Evolutionary conservation across 169 alveolate species (phyloP), one percentile per base, ranked within the genome.

Genomic region (Plasmodium gonderi): DNA sequence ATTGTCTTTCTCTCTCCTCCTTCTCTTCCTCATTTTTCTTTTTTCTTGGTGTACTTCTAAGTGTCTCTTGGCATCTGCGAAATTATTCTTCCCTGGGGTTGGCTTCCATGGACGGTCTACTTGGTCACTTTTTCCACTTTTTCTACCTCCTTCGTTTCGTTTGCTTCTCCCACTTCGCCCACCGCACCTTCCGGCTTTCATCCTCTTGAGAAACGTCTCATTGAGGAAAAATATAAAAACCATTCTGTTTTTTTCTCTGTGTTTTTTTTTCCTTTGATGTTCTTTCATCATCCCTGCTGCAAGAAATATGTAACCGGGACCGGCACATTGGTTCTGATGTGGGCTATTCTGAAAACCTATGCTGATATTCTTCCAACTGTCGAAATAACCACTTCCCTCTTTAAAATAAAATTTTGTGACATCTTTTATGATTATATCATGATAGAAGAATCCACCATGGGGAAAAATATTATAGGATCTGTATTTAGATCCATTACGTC

Each of bases 171-270:
- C 20, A n/a, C 45, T 80, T 17, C 20, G 51, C 3, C n/a, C 33
- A 23, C 17, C 38, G 14, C 23, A 60, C n/a, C n/a, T 14, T 38
- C 23, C 33, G n/a, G 45, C 42, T 81, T 42, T 17, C 33, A 81
- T n/a, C 38, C 45, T 44, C 7, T 65, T 51, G 8, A 89, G 72
- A 26, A 89, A 31, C 51, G 49, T 31, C 72, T 89, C 94, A 42
- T 89, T 89, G 14, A 89, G 49, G 49, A 78, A 89, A 89, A 77
- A 77, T 20, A 89, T 77, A 72, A 89, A 89, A 40, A 89, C 94
- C 94, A 89, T 89, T 49, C 80, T 77, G 42, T 89, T 89, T 31
- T 77, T 89, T n/a, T 67, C 90, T 38, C 74, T 23, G 54, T 89
- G 49, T 36, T 77, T 89, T 81, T 81, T 81, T n/a, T 33, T 80